Conservation (phyloP, 768 basidiomycete species). For the Dendrothele bispora region DNA sequence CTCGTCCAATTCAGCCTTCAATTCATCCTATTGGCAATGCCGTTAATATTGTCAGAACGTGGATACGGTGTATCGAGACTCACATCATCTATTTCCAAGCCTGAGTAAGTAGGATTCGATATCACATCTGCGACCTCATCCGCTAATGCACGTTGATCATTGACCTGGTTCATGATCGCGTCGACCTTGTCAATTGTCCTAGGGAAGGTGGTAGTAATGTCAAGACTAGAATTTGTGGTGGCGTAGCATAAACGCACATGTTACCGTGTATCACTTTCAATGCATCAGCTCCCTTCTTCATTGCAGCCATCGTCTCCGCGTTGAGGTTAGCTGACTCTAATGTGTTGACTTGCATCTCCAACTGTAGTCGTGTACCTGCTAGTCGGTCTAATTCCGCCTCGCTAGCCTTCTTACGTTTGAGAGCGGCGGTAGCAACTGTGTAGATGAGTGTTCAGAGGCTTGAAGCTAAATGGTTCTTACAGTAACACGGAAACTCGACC, state of each 20-base stretch:
- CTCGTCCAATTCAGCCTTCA: constrained; percentile 78
- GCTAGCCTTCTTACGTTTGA: constrained; percentile 90
- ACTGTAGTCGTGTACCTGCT: constrained; percentile 81
- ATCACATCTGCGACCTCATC: constrained; percentile 91
- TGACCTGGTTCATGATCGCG: constrained; percentile 79
- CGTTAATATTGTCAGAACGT: constrained; percentile 8
- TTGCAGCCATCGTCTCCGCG: constrained; percentile 93
- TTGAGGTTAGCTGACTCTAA: constrained; percentile 98
- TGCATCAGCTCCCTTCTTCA: constrained; percentile 93
- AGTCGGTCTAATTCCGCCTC: constrained; percentile 87
- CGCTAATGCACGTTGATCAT: constrained; percentile 89
- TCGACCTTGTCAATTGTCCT: constrained; percentile 91
- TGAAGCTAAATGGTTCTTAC: constrained; percentile 10
- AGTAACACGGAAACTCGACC: constrained; percentile 15
- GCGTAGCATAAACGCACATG: constrained; percentile 71
- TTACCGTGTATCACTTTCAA: constrained; percentile 87
- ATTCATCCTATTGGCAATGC: constrained; percentile 56
- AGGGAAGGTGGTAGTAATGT: neutral
- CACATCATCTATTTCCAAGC: constrained; percentile 72
- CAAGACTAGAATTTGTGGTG: neutral
- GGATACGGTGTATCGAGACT: constrained; percentile 18
- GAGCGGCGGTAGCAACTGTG: constrained; percentile 87
- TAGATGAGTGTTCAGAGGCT: no score
- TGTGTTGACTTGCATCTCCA: constrained; percentile 96
- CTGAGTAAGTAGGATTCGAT: constrained; percentile 63